These are phyloP conservation scores for Fusarium torreyae DNA, from an alignment of 2,329 filamentous ascomycete genomes.

Conservation along the genomic window DNA sequence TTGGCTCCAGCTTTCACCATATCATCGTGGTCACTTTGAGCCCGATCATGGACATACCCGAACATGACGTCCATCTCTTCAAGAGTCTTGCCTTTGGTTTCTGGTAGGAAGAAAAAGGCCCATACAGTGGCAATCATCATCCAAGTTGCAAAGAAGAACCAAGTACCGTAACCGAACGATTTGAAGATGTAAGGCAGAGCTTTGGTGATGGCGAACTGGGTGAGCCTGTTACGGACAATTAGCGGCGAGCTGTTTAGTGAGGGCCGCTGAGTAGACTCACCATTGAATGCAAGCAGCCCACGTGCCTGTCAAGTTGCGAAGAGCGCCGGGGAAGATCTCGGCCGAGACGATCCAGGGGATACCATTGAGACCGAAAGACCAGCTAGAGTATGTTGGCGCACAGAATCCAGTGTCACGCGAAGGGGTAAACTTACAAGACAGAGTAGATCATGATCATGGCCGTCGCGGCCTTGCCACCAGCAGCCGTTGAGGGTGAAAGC, in stretches of 20 bases:
- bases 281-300: slow-evolving; percentile 60
- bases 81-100: slow-evolving; percentile 69
- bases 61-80: slow-evolving; percentile 66
- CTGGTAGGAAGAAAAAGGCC: slow-evolving; percentile 67
- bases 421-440: slow-evolving; percentile 60
- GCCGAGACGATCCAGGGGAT: slow-evolving; percentile 63
- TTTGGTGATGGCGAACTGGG: slow-evolving; percentile 61
- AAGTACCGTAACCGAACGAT: slow-evolving; percentile 65
- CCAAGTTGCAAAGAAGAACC: slow-evolving; percentile 70
- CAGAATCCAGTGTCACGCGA: accelerated
- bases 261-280: slow-evolving; percentile 3
- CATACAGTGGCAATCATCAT: slow-evolving; percentile 65
- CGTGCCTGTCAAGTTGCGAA: slow-evolving; percentile 60
- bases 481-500: slow-evolving; percentile 58
- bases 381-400: slow-evolving; percentile 47
- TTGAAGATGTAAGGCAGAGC: slow-evolving; percentile 62
- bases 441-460: slow-evolving; percentile 70
- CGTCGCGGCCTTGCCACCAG: slow-evolving; percentile 67
- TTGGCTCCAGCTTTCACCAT: slow-evolving; percentile 35
- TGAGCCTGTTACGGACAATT: slow-evolving; percentile 40
- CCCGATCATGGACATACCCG: slow-evolving; percentile 44
- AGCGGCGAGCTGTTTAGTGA: background rate
- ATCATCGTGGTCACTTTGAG: slow-evolving; percentile 29
- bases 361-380: slow-evolving; percentile 62
- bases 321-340: slow-evolving; percentile 62